Conservation (phyloP, 2,329 filamentous ascomycete species). For the Aspergillus costaricaensis region DNA sequence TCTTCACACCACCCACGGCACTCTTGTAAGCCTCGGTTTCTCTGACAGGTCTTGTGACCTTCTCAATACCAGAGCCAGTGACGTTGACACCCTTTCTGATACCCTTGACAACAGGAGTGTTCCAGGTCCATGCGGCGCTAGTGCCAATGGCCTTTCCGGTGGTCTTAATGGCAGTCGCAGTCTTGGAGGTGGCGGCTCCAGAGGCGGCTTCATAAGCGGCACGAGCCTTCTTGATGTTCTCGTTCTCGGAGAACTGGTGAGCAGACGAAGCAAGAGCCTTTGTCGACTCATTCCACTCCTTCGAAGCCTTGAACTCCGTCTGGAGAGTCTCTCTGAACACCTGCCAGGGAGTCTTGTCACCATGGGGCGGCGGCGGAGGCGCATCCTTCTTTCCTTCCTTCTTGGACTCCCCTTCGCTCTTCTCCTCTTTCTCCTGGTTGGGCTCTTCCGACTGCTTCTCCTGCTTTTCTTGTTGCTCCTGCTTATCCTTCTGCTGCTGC, state of each 20-base stretch:
- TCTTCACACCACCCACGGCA: constrained; percentile 65
- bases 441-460: constrained; percentile 42
- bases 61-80: constrained; percentile 85
- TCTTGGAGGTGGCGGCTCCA: constrained; percentile 76
- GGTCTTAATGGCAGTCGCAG: constrained; percentile 76
- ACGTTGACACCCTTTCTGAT: constrained; percentile 81
- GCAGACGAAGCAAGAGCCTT: constrained; percentile 89
- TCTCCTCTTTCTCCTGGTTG: constrained; percentile 38
- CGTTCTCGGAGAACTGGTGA: constrained; percentile 89
- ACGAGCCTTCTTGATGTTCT: constrained; percentile 80
- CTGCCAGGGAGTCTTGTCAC: constrained; percentile 97
- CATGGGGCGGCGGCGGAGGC: constrained; percentile 85
- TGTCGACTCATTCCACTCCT: constrained; percentile 98
- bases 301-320: constrained; percentile 90
- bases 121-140: constrained; percentile 95
- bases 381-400: constrained; percentile 62
- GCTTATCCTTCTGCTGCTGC: constrained; percentile 27
- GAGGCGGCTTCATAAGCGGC: constrained; percentile 86
- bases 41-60: constrained; percentile 89
- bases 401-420: constrained; percentile 53
- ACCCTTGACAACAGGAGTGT: constrained; percentile 89
- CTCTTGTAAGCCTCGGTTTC: constrained; percentile 91
- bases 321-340: constrained; percentile 98
- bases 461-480: constrained; percentile 36
- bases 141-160: constrained; percentile 87